These are phyloP conservation scores for Berberis thunbergii DNA, from an alignment of 164 flowering plant genomes.

Conservation along the genomic window DNA sequence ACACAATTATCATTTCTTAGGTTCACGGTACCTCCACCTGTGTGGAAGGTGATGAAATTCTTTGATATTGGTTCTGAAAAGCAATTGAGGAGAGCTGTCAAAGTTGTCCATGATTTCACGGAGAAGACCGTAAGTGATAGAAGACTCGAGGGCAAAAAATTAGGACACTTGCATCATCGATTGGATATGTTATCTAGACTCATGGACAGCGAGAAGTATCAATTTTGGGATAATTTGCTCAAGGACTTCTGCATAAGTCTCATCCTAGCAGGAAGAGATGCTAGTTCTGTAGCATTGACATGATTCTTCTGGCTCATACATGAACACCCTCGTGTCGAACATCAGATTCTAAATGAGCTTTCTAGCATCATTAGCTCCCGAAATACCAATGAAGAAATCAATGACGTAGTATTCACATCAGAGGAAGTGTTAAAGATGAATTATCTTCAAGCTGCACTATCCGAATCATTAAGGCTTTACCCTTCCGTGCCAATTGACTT, in stretches of 20 bases:
- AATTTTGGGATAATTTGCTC: conserved; percentile 28
- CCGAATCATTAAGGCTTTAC: conserved; percentile 57
- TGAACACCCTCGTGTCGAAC: conserved; percentile 39
- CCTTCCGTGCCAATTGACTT: conserved; percentile 56
- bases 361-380: conserved; percentile 13
- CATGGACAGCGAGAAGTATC: conserved; percentile 8
- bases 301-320: conserved; percentile 72
- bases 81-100: conserved; percentile 14
- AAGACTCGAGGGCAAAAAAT: too few relatives aligned
- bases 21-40: conserved; percentile 39
- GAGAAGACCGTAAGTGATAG: too few relatives aligned
- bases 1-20: conserved; percentile 36
- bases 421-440: conserved; percentile 50
- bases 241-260: conserved; percentile 60
- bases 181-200: too few relatives aligned
- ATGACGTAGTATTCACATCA: conserved; percentile 13
- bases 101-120: conserved; percentile 35
- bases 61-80: conserved; percentile 20
- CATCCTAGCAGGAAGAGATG: conserved; percentile 73
- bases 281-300: conserved; percentile 57
- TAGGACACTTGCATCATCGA: too few relatives aligned
- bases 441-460: conserved; percentile 56
- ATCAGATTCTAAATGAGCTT: conserved; percentile 36
- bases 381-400: neutral
- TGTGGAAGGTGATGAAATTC: conserved; percentile 48